A percentile compares a stretch with the other conserved stretches of the same genome.
phyloP scores from a whole-genome alignment of 371 early-diverging fungal species.

The Apophysomyces elegans region DNA sequence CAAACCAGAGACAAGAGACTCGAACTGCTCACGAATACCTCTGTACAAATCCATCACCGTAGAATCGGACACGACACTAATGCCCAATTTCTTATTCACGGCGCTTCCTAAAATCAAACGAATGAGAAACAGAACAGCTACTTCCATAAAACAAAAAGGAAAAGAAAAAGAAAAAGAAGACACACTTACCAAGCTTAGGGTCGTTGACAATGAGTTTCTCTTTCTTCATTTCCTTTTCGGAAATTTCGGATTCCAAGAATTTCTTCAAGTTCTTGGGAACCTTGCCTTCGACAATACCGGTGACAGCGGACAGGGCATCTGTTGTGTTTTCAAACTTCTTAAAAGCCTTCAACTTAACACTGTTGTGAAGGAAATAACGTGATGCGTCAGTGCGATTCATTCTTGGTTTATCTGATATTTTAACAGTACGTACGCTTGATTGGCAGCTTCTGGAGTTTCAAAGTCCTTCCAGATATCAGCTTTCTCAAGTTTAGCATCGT shows the following conservation, averaged over 20 bases:
- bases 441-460: slow-evolving; percentile 78
- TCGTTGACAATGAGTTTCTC: slow-evolving; percentile 93
- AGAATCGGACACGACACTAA: slow-evolving; percentile 87
- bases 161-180: not conserved
- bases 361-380: slow-evolving; percentile 25
- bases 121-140: not conserved
- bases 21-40: slow-evolving; percentile 90
- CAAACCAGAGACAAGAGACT: slow-evolving; percentile 70
- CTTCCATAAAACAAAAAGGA: not conserved
- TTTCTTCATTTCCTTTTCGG: slow-evolving; percentile 85
- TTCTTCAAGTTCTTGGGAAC: slow-evolving; percentile 90
- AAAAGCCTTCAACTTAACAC: slow-evolving; percentile 93
- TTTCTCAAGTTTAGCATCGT: slow-evolving; percentile 79
- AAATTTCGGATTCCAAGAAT: slow-evolving; percentile 84
- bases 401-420: not conserved
- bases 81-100: slow-evolving; percentile 92
- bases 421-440: slow-evolving; percentile 63
- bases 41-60: slow-evolving; percentile 90
- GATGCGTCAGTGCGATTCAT: not conserved
- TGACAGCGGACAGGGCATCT: slow-evolving; percentile 93
- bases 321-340: slow-evolving; percentile 97
- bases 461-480: slow-evolving; percentile 81
- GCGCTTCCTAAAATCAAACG: slow-evolving; percentile 59
- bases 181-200: slow-evolving; percentile 85
- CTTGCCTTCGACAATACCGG: slow-evolving; percentile 95